Evolutionary conservation across 78 protist genomes (phyloP).

Genomic region (Dictyostelium purpureum): DNA sequence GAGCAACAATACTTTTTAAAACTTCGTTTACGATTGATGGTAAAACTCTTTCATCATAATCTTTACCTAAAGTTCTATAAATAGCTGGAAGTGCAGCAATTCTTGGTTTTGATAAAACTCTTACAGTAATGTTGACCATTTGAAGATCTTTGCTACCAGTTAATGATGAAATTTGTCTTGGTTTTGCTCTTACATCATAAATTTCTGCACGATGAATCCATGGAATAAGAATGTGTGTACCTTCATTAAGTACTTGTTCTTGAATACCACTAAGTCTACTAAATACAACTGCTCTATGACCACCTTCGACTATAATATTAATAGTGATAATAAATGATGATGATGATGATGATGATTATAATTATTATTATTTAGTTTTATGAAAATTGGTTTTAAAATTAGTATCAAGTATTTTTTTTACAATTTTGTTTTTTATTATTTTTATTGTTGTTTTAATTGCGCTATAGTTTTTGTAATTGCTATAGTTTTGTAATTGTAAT

Average conservation of each 20-base stretch:
- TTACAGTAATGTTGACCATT: slow-evolving; percentile 93
- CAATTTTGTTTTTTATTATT: neutral
- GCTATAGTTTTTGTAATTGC: neutral
- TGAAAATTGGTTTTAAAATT: neutral
- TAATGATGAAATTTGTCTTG: slow-evolving; percentile 85
- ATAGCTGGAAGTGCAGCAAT: slow-evolving; percentile 71
- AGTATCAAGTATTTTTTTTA: neutral
- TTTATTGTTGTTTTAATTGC: neutral
- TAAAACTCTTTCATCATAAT: slow-evolving; percentile 94
- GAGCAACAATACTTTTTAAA: slow-evolving; percentile 95
- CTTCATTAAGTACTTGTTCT: slow-evolving; percentile 78
- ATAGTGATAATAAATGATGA: neutral
- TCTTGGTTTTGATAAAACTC: slow-evolving; percentile 91
- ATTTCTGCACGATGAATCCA: slow-evolving; percentile 90
- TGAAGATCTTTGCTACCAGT: slow-evolving; percentile 96
- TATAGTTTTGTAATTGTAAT: neutral
- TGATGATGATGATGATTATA: neutral
- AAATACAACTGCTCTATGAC: slow-evolving; percentile 91
- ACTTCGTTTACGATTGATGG: slow-evolving; percentile 97
- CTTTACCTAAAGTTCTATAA: slow-evolving; percentile 89
- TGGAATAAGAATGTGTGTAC: slow-evolving; percentile 90
- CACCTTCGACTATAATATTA: slow-evolving; percentile 84
- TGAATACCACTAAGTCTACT: slow-evolving; percentile 85
- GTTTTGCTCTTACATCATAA: slow-evolving; percentile 91
- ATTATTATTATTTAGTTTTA: neutral